Conservation (phyloP, 2,329 filamentous ascomycete genomes). For the Dactylonectria estremocensis region DNA sequence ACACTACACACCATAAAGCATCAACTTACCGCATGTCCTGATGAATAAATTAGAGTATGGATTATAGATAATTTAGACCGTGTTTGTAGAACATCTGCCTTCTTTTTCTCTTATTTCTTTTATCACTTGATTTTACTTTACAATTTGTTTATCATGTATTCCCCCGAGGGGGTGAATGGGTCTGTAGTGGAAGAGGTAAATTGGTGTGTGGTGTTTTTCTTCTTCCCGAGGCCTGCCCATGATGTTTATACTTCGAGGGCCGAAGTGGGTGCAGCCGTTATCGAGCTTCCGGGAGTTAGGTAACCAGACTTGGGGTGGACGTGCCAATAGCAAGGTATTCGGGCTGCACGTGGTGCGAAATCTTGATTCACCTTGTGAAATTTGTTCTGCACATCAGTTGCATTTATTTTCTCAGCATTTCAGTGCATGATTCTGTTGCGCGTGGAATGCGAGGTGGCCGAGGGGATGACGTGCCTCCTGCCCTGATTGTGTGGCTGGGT, state of each 20-base stretch:
- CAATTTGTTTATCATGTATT: not conserved
- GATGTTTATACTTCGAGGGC: not conserved
- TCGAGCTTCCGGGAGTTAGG: not conserved
- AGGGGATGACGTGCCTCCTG: not conserved
- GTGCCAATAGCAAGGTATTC: not conserved
- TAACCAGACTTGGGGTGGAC: constrained; percentile 15
- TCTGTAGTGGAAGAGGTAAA: too few species aligned
- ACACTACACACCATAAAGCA: too few species aligned
- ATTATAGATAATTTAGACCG: too few species aligned
- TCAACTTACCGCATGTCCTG: too few species aligned
- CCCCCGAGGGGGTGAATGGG: too few species aligned
- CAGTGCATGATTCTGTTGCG: not conserved
- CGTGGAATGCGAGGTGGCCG: not conserved
- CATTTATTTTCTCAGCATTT: not conserved
- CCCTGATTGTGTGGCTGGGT: not conserved
- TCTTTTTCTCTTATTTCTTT: too few species aligned
- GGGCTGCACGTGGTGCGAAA: not conserved
- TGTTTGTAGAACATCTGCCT: too few species aligned
- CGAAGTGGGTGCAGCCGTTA: not conserved
- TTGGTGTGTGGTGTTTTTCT: too few species aligned
- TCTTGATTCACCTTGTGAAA: not conserved
- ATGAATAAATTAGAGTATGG: too few species aligned
- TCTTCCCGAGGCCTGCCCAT: too few species aligned
- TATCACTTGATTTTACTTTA: too few species aligned
- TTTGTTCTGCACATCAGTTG: not conserved